Evolutionary conservation across 306 rosid genomes (phyloP).

Genomic region (Lathyrus aphaca): DNA sequence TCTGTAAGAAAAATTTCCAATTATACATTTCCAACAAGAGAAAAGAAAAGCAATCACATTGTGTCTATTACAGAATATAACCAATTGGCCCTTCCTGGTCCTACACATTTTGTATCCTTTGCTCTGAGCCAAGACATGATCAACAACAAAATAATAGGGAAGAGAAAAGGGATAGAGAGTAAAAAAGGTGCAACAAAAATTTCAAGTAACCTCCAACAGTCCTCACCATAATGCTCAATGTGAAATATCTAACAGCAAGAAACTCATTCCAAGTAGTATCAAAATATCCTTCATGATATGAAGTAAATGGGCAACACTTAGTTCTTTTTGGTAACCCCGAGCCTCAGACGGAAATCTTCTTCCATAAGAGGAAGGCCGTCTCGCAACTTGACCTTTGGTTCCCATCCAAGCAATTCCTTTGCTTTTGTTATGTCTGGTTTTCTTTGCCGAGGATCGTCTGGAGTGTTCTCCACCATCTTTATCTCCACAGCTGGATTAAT

Average conservation of each 20-base stretch:
- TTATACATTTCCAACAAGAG: constrained; percentile 5
- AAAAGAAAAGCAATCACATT: background rate
- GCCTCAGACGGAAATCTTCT: constrained; percentile 78
- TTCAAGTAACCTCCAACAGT: constrained; percentile 19
- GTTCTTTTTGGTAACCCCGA: constrained; percentile 55
- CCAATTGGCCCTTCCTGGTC: constrained; percentile 8
- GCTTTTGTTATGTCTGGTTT: constrained; percentile 81
- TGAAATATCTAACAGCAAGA: constrained; percentile 14
- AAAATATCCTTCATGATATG: constrained; percentile 15
- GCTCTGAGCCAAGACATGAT: constrained; percentile 6
- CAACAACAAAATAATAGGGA: background rate
- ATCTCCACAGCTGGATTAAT: constrained; percentile 73
- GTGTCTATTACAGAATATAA: constrained; percentile 5
- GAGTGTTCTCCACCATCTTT: constrained; percentile 82
- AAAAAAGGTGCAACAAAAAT: constrained; percentile 2
- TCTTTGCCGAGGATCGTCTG: constrained; percentile 82
- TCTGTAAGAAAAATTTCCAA: too few species aligned
- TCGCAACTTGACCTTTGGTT: constrained; percentile 67
- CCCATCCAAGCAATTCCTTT: constrained; percentile 76
- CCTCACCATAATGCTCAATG: background rate
- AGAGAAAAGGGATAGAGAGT: background rate
- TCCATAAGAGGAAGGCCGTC: constrained; percentile 89
- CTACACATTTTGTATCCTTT: background rate
- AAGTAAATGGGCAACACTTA: constrained; percentile 20
- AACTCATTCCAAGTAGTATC: constrained; percentile 11